Conservation (phyloP, 805 yeast genomes). For the Teunomyces panamensis region DNA sequence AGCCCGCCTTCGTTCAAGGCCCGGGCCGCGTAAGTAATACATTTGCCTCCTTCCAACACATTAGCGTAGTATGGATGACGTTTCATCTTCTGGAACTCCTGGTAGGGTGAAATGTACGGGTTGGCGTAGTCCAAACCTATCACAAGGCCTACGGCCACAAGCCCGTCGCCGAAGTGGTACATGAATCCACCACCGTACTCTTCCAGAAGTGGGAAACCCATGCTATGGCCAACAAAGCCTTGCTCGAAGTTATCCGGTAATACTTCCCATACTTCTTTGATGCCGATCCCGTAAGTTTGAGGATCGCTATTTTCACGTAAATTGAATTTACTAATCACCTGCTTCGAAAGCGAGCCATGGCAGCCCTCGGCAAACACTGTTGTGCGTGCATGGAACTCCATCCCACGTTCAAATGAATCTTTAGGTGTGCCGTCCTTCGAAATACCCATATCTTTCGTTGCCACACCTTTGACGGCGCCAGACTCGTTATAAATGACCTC, state of each 20-base stretch:
- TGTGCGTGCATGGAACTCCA: constrained; percentile 91
- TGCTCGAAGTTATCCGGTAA: constrained; percentile 72
- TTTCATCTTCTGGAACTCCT: constrained; percentile 93
- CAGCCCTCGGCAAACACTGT: constrained; percentile 98
- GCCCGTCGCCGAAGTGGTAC: constrained; percentile 93
- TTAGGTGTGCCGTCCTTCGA: constrained; percentile 73
- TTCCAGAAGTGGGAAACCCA: constrained; percentile 83
- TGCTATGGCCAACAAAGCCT: constrained; percentile 80
- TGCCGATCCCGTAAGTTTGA: constrained; percentile 94
- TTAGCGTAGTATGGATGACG: constrained; percentile 79
- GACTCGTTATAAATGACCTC: constrained; percentile 62
- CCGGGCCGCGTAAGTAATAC: constrained; percentile 92
- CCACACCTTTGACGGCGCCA: constrained; percentile 78
- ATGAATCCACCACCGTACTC: constrained; percentile 96
- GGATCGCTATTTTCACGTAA: constrained; percentile 62
- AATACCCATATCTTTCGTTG: constrained; percentile 91
- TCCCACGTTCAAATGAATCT: constrained; percentile 87
- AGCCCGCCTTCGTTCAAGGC: constrained; percentile 97
- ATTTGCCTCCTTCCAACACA: constrained; percentile 82
- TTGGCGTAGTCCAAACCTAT: constrained; percentile 91
- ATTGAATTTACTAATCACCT: constrained; percentile 64
- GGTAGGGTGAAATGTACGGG: constrained; percentile 94
- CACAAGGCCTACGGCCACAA: constrained; percentile 91
- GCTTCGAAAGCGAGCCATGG: constrained; percentile 88
- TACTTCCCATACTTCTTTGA: constrained; percentile 97